These are phyloP conservation scores for Tulasnella sp. DNA, from an alignment of 768 basidiomycete genomes.

Conservation along the genomic window DNA sequence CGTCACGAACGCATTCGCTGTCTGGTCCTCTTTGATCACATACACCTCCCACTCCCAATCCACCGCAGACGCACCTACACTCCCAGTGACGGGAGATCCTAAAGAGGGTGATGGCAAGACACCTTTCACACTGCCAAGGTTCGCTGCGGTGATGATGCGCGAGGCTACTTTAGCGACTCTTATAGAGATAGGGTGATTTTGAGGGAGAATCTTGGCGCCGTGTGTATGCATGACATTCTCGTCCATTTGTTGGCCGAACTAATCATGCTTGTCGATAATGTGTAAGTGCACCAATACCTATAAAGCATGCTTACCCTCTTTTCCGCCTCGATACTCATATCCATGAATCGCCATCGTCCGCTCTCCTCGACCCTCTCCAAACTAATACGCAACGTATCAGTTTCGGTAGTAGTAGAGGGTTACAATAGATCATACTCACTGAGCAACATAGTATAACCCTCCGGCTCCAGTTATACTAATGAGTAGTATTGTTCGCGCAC, in stretches of 20 bases:
- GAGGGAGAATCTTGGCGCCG: slow-evolving; percentile 46
- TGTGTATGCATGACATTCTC: slow-evolving; percentile 44
- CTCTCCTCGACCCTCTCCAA: slow-evolving; percentile 79
- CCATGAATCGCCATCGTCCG: slow-evolving; percentile 83
- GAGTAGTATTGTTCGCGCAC: too few relatives aligned
- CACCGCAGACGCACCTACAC: not conserved
- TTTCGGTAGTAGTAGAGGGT: not conserved
- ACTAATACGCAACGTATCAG: slow-evolving; percentile 30
- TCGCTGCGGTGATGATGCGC: slow-evolving; percentile 56
- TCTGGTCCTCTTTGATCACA: slow-evolving; percentile 60
- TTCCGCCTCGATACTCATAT: slow-evolving; percentile 49
- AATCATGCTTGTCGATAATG: not conserved
- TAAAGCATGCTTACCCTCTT: slow-evolving; percentile 38
- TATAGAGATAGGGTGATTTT: slow-evolving; percentile 50
- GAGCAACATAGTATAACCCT: slow-evolving; percentile 15
- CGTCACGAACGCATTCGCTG: slow-evolving; percentile 67
- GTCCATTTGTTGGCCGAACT: slow-evolving; percentile 36
- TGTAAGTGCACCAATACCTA: too few relatives aligned
- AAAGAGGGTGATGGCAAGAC: too few relatives aligned
- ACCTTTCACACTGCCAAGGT: slow-evolving; percentile 51
- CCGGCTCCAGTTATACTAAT: not conserved
- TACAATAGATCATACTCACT: not conserved
- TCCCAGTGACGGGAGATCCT: slow-evolving; percentile 13
- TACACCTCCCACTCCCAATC: slow-evolving; percentile 51
- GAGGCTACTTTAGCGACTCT: slow-evolving; percentile 62